Evolutionary conservation across 2,329 filamentous ascomycete genomes (phyloP), one percentile per base, ranked within the genome.

Genomic region (Geoglossum cookeanum): DNA sequence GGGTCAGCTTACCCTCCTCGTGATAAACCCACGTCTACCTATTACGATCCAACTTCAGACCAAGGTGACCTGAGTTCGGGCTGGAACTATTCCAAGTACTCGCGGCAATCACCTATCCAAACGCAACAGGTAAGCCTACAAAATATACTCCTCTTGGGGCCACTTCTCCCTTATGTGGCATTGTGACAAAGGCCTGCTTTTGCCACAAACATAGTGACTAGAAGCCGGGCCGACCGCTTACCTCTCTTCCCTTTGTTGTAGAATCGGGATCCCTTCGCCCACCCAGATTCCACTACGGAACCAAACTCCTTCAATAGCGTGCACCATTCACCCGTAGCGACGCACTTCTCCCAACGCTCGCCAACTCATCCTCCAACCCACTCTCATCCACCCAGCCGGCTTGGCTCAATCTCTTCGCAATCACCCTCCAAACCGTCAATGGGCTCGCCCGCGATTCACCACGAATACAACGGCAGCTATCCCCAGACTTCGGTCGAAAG

Each of bases 1-100:
- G 56, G 56, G 29, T 57, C 56, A 29, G 45, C 6, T 32, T 54
- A 44, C 22, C 57, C 57, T 29, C 35, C 57, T 15, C 57, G 54
- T n/a, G 53, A 57, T 30, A 57, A 48, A 53, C 27, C 57, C 6
- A 42, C 35, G 15, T 58, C 57, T 9, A 58, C 57, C 9, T 58
- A 57, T 53, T 58, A 58, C 47, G 57, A 58, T 44, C 57, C 57
- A n/a, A 58, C 57, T 44, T 57, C 52, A 8, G 57, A 58, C 33
- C 53, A 57, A 47, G 57, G 52, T 44, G 57, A 58, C 42, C 9
- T 13, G 35, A 52, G 17, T 53, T 39, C 33, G 9, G 35, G 27
- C 42, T 57, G 55, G 55, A n/a, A 29, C 39, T 48, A 49, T 15
- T 39, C 42, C 15, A 30, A 45, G 17, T 55, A 33, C 33, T 15